phyloP scores from a whole-genome alignment of 345 rosid species.

The Populus ilicifolia region DNA sequence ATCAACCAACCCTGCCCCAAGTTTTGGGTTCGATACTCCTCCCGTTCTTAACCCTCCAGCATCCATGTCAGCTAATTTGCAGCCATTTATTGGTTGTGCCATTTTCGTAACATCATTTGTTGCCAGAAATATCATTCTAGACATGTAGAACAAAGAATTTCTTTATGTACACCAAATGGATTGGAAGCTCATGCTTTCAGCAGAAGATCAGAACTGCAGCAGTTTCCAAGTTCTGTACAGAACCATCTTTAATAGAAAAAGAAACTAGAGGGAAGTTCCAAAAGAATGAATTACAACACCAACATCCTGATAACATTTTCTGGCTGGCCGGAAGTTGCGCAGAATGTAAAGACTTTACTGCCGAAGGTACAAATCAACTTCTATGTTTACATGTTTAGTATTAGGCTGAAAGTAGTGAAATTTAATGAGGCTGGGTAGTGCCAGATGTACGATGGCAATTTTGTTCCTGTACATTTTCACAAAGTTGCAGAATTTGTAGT shows the following conservation, averaged over 20 bases:
- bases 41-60: conserved; percentile 31
- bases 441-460: conserved; percentile 10
- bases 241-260: neutral
- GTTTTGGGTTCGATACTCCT: conserved; percentile 38
- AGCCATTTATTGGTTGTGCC: conserved; percentile 20
- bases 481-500: neutral
- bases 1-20: conserved; percentile 43
- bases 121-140: conserved; percentile 19
- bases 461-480: conserved; percentile 14
- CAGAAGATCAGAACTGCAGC: conserved; percentile 6
- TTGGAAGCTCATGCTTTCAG: conserved; percentile 13
- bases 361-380: conserved; percentile 11
- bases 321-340: conserved; percentile 9
- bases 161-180: conserved; percentile 16
- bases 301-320: conserved; percentile 1
- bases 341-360: conserved; percentile 21
- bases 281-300: neutral
- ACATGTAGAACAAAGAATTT: conserved; percentile 18
- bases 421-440: conserved; percentile 1
- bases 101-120: conserved; percentile 28
- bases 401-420: conserved; percentile 3
- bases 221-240: conserved; percentile 5
- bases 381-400: neutral
- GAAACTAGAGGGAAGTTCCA: conserved; percentile 13
- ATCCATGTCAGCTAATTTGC: conserved; percentile 31